phyloP scores from a whole-genome alignment of 257 asterid genomes.

The Solanum peruvianum region DNA sequence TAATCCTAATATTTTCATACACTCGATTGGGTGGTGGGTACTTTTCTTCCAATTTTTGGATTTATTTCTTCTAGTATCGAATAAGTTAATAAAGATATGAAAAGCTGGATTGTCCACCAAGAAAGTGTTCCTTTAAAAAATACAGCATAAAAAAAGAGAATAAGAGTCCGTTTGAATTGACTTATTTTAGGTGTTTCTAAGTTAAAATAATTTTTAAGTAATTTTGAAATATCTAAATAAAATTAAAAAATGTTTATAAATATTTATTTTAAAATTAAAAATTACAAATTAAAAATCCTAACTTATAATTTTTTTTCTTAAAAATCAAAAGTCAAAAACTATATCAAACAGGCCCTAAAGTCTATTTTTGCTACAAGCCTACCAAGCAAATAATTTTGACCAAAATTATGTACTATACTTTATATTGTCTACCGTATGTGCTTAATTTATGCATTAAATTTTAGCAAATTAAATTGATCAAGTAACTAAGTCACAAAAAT shows the following conservation, averaged over 20 bases:
- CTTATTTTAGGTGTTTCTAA: too few species aligned
- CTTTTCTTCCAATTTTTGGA: neutral
- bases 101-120: slow-evolving; percentile 19
- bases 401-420: neutral
- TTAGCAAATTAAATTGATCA: neutral
- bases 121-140: neutral
- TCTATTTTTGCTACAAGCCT: neutral
- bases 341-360: too few species aligned
- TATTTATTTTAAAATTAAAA: too few species aligned
- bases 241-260: too few species aligned
- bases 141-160: neutral
- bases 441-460: neutral
- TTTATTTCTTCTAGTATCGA: neutral
- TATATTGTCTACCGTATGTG: neutral
- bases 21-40: neutral
- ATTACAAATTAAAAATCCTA: too few species aligned
- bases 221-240: accelerated
- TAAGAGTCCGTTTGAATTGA: too few species aligned
- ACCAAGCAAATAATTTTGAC: neutral
- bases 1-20: neutral
- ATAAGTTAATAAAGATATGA: neutral
- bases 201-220: too few species aligned
- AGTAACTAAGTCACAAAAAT: neutral
- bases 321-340: too few species aligned
- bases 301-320: too few species aligned